Base-by-base conservation (phyloP, 805 yeast species). In the Tanozyma kutaoensis region DNA sequence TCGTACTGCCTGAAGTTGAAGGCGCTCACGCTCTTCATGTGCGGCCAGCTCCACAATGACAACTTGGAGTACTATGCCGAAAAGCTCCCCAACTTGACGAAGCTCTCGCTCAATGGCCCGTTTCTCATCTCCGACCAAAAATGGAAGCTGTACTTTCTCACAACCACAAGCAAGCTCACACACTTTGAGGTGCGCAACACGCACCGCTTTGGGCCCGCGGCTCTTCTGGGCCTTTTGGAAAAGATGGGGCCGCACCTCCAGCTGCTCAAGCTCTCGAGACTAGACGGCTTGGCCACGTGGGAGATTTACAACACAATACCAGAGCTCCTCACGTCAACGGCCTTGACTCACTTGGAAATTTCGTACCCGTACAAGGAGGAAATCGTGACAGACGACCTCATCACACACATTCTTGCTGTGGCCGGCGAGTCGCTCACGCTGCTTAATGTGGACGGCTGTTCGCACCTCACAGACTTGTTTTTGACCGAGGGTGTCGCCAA, bases 11-110 rank as follows among this genome's bases (percentile, higher is more conserved):
- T 95, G 0, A 61, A 75, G 15, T 34, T 91, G 3, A 73, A 68
- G 36, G 48, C 60, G 1, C 47, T 91, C 24, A 76, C 76, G 0
- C 55, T 91, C 24, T 72, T 73, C 32, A 88, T 86, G 96, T 88
- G 97, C 58, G 98, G 98, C 4, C 86, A 80, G 39, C 54, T 91
- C 22, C 84, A 78, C 39, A 80, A 80, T 45, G 85, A 76, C 35
- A 76, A 78, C 31, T 47, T 91, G 32, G 45, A 58, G 12, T 78
- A 82, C 44, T 70, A 67, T 33, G 65, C 69, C 4, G 55, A 69
- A 8, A 75, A 80, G 35, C 55, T 88, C 23, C 52, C 54, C 0
- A 50, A 66, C 17, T 55, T 91, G 25, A 57, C 48, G 11, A 58
- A 68, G 10, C 30, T 88, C 6, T 55, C 66, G n/a, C 52, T 91